Conservation (phyloP, 768 basidiomycete species). For the Hygrocybe coccinea region DNA sequence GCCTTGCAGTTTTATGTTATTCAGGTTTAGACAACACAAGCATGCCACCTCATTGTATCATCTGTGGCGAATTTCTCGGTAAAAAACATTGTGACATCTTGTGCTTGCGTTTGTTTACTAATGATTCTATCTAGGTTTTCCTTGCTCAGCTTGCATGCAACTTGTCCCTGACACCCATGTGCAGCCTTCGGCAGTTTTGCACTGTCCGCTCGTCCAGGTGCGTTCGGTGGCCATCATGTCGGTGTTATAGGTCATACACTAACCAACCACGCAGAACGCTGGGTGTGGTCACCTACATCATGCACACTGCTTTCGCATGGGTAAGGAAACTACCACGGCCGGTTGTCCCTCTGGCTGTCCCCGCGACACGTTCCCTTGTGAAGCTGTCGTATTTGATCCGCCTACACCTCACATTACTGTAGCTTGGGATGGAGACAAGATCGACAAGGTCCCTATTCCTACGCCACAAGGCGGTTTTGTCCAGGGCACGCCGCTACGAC, state of each 20-base stretch:
- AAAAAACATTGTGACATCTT: background rate
- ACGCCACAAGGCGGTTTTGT: background rate
- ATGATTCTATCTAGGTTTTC: constrained; percentile 15
- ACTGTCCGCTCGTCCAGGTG: constrained; percentile 25
- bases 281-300: constrained; percentile 27
- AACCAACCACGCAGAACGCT: constrained; percentile 18
- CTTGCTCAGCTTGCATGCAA: constrained; percentile 22
- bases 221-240: background rate
- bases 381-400: constrained; percentile 14
- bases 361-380: constrained; percentile 13
- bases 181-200: constrained; percentile 12
- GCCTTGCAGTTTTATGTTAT: background rate
- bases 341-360: constrained; percentile 26
- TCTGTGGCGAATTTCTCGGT: constrained; percentile 25
- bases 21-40: constrained; percentile 1
- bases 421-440: constrained; percentile 24
- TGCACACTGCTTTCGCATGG: constrained; percentile 20
- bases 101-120: background rate
- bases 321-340: background rate
- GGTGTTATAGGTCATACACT: background rate
- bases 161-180: constrained; percentile 4
- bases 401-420: constrained; percentile 15
- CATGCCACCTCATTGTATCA: constrained; percentile 21
- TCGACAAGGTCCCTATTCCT: constrained; percentile 21
- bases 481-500: background rate